phyloP scores from a whole-genome alignment of 2,329 filamentous ascomycete genomes.

The Calonectria pauciramosa region DNA sequence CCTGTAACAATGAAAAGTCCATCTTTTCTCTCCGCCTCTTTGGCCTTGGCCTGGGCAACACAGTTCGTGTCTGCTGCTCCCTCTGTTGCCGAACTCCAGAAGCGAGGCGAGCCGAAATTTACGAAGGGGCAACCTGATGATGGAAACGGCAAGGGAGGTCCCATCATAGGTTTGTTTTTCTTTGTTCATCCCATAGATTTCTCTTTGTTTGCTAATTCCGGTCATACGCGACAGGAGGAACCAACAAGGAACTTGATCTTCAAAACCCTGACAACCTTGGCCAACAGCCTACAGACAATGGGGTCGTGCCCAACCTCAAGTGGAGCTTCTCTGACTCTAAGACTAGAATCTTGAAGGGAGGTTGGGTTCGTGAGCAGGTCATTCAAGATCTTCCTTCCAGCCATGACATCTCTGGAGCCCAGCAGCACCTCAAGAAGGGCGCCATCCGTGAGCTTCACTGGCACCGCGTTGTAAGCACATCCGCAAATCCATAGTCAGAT shows the following conservation, averaged over 20 bases:
- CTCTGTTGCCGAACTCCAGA: slow-evolving; percentile 16
- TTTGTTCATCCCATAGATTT: neutral
- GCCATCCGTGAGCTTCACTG: slow-evolving; percentile 76
- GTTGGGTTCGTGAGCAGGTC: slow-evolving; percentile 77
- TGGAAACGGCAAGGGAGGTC: slow-evolving; percentile 67
- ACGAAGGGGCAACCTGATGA: slow-evolving; percentile 24
- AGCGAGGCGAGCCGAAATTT: slow-evolving; percentile 49
- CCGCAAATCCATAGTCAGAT: accelerated
- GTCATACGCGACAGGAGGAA: slow-evolving; percentile 66
- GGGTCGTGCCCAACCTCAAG: slow-evolving; percentile 76
- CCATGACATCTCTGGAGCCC: slow-evolving; percentile 76
- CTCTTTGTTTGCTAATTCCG: neutral
- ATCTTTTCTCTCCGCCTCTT: slow-evolving; percentile 29
- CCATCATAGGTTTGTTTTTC: slow-evolving; percentile 64
- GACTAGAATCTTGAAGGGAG: slow-evolving; percentile 72
- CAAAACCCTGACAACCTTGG: slow-evolving; percentile 76
- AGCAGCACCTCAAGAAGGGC: slow-evolving; percentile 77
- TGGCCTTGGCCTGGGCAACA: slow-evolving; percentile 28
- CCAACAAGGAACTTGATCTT: slow-evolving; percentile 71
- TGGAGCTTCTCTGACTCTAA: slow-evolving; percentile 79
- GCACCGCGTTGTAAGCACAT: slow-evolving; percentile 72
- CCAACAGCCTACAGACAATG: slow-evolving; percentile 72
- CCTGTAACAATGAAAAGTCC: slow-evolving; percentile 24
- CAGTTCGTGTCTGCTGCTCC: slow-evolving; percentile 30
- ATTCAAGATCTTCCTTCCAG: slow-evolving; percentile 76